A percentile compares a stretch with the other conserved stretches of the same genome.
These are phyloP conservation scores for Letharia lupina DNA, from an alignment of 495 filamentous ascomycete genomes.

Conservation along the genomic window DNA sequence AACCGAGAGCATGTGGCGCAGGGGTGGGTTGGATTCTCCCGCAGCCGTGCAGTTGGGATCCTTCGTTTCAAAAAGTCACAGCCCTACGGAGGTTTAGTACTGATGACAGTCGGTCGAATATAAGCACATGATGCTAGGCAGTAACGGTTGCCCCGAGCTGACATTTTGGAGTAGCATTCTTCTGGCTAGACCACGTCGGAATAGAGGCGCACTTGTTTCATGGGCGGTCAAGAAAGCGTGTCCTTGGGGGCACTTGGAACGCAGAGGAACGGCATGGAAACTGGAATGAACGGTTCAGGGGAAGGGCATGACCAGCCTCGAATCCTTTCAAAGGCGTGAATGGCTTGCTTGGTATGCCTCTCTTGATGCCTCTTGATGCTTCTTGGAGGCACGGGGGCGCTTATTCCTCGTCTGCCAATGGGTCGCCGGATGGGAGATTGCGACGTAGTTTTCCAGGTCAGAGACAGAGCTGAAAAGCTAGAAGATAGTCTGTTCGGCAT, in stretches of 20 bases:
- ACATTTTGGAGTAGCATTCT: slow-evolving; percentile 1
- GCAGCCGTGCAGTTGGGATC: slow-evolving; percentile 10
- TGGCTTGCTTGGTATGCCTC: background rate
- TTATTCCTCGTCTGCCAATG: slow-evolving; percentile 1
- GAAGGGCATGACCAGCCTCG: slow-evolving; percentile 1
- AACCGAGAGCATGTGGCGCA: slow-evolving; percentile 16
- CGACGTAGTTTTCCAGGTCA: background rate
- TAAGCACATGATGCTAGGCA: background rate
- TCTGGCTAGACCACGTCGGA: background rate
- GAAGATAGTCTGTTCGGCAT: background rate
- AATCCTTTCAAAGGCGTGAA: background rate
- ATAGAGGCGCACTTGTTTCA: slow-evolving; percentile 13
- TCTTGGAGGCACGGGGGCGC: slow-evolving; percentile 4
- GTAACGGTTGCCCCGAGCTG: slow-evolving; percentile 6
- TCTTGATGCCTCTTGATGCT: background rate
- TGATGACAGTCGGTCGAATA: background rate
- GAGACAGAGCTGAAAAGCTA: background rate
- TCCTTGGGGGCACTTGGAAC: background rate
- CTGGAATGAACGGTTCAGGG: background rate
- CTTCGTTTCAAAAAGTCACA: slow-evolving; percentile 4
- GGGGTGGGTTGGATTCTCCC: slow-evolving; percentile 12
- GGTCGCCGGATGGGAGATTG: background rate
- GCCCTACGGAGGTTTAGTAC: background rate
- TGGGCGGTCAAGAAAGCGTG: slow-evolving; percentile 1
- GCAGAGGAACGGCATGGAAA: background rate